Evolutionary conservation across 2,329 filamentous ascomycete genomes (phyloP).

Genomic region (Byssochlamys sp.): DNA sequence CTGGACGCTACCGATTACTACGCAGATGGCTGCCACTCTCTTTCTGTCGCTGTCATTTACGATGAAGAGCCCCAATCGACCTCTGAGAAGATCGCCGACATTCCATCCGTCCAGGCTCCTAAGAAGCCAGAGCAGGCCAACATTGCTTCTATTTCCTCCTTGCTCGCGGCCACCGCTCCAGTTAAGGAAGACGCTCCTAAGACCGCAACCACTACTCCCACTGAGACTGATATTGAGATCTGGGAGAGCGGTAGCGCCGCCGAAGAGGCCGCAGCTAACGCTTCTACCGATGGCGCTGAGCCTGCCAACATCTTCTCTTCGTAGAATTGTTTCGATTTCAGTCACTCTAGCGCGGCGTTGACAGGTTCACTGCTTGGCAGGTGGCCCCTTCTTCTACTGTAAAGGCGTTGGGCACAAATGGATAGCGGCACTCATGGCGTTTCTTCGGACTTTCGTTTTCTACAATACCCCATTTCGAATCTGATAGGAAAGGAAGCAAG

Average conservation of each 20-base stretch:
- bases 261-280: slow-evolving; percentile 34
- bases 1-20: slow-evolving; percentile 61
- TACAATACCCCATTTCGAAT: background rate
- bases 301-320: background rate
- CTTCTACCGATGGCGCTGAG: background rate
- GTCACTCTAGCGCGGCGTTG: background rate
- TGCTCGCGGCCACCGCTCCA: slow-evolving; percentile 13
- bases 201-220: slow-evolving; percentile 42
- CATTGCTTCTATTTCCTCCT: slow-evolving; percentile 15
- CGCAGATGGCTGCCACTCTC: slow-evolving; percentile 54
- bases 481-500: background rate
- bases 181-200: slow-evolving; percentile 19
- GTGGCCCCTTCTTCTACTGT: background rate
- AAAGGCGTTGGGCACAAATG: background rate
- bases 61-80: slow-evolving; percentile 42
- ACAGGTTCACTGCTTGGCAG: background rate
- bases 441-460: background rate
- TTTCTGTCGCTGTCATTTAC: slow-evolving; percentile 53
- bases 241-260: slow-evolving; percentile 62
- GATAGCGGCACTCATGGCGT: background rate
- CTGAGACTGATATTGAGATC: slow-evolving; percentile 50
- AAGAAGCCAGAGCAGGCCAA: slow-evolving; percentile 10
- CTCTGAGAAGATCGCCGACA: slow-evolving; percentile 9
- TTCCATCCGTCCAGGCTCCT: slow-evolving; percentile 4
- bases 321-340: background rate